Percentiles rank a stretch among this genome's conserved stretches.
Conservation (phyloP, 768 basidiomycete genomes). For the Tulasnella sp. region DNA sequence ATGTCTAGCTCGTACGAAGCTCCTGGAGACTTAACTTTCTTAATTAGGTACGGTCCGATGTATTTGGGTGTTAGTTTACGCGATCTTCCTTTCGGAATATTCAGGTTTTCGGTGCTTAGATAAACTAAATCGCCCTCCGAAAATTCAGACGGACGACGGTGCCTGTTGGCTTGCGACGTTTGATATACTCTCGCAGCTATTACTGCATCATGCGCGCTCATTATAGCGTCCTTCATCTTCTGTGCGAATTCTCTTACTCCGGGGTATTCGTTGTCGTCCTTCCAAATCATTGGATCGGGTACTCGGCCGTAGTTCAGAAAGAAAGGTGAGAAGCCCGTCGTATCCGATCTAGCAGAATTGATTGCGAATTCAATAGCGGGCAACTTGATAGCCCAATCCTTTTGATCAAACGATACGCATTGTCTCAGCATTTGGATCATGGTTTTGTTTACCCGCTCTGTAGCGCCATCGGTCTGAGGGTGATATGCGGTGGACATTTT, state of each 20-base stretch:
- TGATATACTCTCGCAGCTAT: slow-evolving; percentile 34
- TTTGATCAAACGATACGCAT: slow-evolving; percentile 26
- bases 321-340: slow-evolving; percentile 41
- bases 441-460: slow-evolving; percentile 30
- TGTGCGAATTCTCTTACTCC: slow-evolving; percentile 32
- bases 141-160: slow-evolving; percentile 31
- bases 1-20: slow-evolving; percentile 34
- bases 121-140: slow-evolving; percentile 37
- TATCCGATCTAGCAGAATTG: slow-evolving; percentile 38
- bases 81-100: slow-evolving; percentile 35
- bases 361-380: slow-evolving; percentile 41
- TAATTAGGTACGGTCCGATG: slow-evolving; percentile 39
- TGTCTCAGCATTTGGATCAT: slow-evolving; percentile 22
- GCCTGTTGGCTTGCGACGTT: slow-evolving; percentile 33
- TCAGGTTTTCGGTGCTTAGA: slow-evolving; percentile 39
- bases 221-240: slow-evolving; percentile 32
- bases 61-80: slow-evolving; percentile 41
- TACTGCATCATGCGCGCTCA: slow-evolving; percentile 35
- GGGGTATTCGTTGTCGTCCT: not conserved
- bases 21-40: slow-evolving; percentile 24
- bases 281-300: slow-evolving; percentile 38
- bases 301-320: slow-evolving; percentile 37
- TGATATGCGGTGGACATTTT: slow-evolving; percentile 32
- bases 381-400: slow-evolving; percentile 35
- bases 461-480: slow-evolving; percentile 33